phyloP scores from a whole-genome alignment of 2,329 filamentous ascomycete species.

The Aspergillus sp. region DNA sequence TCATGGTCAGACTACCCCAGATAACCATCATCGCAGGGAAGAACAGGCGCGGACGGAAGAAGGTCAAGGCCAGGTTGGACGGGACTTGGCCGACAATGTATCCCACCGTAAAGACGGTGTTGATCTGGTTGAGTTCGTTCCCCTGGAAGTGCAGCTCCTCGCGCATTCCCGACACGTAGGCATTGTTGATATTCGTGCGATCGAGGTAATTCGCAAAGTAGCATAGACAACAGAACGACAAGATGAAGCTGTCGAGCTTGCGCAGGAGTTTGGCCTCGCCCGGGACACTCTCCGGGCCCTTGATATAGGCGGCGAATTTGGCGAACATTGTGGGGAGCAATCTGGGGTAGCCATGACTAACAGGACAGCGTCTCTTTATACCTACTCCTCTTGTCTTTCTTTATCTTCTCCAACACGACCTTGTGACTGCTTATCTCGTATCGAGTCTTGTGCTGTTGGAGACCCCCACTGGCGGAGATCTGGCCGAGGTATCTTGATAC shows the following conservation, averaged over 20 bases:
- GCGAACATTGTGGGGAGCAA: neutral
- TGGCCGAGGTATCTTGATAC: too few species aligned
- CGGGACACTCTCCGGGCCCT: conserved; percentile 6
- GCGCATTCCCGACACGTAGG: conserved; percentile 43
- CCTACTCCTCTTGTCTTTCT: too few species aligned
- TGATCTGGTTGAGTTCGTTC: conserved; percentile 29
- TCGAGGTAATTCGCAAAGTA: conserved; percentile 53
- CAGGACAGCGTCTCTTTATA: neutral
- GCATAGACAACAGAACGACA: conserved; percentile 46
- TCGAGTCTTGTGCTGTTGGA: too few species aligned
- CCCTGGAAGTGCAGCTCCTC: conserved; percentile 34
- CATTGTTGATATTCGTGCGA: conserved; percentile 50
- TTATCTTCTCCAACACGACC: neutral
- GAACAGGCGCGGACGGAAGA: conserved; percentile 27
- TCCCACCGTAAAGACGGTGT: conserved; percentile 27
- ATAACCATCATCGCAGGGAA: conserved; percentile 31
- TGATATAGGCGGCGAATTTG: conserved; percentile 9
- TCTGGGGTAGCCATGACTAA: neutral
- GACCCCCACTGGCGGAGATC: neutral
- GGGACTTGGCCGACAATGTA: conserved; percentile 27
- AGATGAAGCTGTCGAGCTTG: conserved; percentile 53
- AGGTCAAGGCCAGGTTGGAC: conserved; percentile 26
- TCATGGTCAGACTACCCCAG: conserved; percentile 35
- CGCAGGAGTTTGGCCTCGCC: conserved; percentile 40
- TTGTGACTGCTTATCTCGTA: neutral